Conservation (phyloP, 2,329 filamentous ascomycete species). For the Fusarium coicis region DNA sequence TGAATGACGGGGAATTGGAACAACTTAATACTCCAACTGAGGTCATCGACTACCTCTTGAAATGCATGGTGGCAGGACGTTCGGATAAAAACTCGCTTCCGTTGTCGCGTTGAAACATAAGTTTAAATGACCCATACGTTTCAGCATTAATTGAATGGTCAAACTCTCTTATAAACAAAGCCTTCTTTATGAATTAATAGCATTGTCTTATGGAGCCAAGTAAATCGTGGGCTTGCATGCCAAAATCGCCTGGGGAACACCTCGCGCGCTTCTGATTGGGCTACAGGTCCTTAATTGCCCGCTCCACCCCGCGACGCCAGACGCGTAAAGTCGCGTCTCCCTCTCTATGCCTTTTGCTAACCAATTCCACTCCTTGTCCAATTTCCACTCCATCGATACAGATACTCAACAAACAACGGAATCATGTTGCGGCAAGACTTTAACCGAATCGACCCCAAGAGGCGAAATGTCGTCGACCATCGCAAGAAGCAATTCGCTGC, state of each 20-base stretch:
- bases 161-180: background rate
- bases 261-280: conserved; percentile 27
- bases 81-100: background rate
- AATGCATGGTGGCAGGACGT: background rate
- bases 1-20: background rate
- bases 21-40: background rate
- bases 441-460: conserved; percentile 73
- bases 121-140: too few relatives aligned
- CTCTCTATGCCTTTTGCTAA: conserved; percentile 25
- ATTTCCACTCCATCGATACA: conserved; percentile 17
- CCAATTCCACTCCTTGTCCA: conserved; percentile 23
- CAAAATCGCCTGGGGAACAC: conserved; percentile 17
- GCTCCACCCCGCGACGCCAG: conserved; percentile 34
- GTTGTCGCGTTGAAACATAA: background rate
- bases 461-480: conserved; percentile 79
- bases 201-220: background rate
- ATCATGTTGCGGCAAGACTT: conserved; percentile 63
- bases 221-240: background rate
- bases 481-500: conserved; percentile 89
- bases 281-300: conserved; percentile 36
- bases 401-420: conserved; percentile 15
- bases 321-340: conserved; percentile 52
- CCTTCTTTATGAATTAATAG: background rate
- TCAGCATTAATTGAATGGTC: background rate
- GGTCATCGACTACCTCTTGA: background rate